phyloP scores from a whole-genome alignment of 2,329 filamentous ascomycete genomes.

The Botryotinia convoluta region DNA sequence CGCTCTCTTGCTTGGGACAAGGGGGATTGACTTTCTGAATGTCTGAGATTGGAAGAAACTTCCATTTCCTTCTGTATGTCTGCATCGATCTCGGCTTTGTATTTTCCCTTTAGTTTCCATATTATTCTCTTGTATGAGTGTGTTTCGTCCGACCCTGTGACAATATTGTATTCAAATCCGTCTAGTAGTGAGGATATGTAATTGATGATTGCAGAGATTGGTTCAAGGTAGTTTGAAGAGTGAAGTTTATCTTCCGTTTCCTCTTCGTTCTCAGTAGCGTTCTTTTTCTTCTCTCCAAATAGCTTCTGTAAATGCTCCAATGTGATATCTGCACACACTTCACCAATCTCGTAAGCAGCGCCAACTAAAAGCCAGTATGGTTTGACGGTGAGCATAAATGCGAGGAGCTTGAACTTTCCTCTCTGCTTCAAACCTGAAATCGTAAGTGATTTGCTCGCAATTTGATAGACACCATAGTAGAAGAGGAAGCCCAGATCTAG shows the following conservation, averaged over 20 bases:
- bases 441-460: background rate
- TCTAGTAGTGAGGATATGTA: too few species aligned
- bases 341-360: background rate
- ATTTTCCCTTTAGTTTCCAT: background rate
- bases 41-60: background rate
- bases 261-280: too few species aligned
- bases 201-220: too few species aligned
- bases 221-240: too few species aligned
- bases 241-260: too few species aligned
- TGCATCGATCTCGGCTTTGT: background rate
- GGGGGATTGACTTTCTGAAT: background rate
- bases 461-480: background rate
- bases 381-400: background rate
- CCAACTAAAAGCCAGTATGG: background rate
- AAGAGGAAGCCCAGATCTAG: background rate
- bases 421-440: rapidly evolving
- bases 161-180: too few species aligned
- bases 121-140: background rate
- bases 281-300: too few species aligned
- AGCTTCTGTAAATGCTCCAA: too few species aligned
- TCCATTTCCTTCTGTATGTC: background rate
- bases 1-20: background rate
- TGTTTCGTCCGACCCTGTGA: background rate
- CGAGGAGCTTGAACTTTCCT: background rate
- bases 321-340: background rate